These are phyloP conservation scores for Populus davidiana DNA, from an alignment of 345 rosid genomes.

Conservation along the genomic window DNA sequence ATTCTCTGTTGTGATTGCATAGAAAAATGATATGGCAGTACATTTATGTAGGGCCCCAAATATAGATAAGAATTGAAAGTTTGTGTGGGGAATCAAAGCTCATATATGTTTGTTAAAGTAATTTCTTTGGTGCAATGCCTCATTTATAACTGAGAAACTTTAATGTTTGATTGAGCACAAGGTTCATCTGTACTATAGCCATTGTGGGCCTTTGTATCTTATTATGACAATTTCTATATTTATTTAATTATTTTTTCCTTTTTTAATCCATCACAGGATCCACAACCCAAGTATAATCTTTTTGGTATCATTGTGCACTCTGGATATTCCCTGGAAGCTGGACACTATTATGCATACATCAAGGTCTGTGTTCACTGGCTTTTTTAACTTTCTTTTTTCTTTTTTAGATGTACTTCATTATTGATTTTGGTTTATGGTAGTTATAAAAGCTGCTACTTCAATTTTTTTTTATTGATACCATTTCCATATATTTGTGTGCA, in stretches of 20 bases:
- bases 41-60: neutral
- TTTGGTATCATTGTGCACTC: constrained; percentile 97
- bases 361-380: constrained; percentile 45
- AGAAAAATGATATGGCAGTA: neutral
- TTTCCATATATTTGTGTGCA: constrained; percentile 26
- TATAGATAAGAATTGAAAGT: neutral
- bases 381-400: neutral
- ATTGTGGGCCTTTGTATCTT: neutral
- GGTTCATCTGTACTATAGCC: neutral
- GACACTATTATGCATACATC: constrained; percentile 94
- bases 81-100: neutral
- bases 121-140: neutral
- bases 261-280: constrained; percentile 48
- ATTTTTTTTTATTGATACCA: constrained; percentile 20
- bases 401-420: neutral
- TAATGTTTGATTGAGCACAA: neutral
- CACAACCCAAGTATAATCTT: constrained; percentile 78
- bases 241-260: constrained; percentile 8
- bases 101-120: neutral
- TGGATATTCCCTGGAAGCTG: constrained; percentile 86
- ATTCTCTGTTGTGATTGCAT: neutral
- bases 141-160: neutral
- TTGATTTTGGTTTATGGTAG: neutral
- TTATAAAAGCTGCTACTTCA: constrained; percentile 4
- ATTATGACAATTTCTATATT: neutral